Conservation (phyloP, 768 basidiomycete species). For the Lactifluus hygrophoroides region DNA sequence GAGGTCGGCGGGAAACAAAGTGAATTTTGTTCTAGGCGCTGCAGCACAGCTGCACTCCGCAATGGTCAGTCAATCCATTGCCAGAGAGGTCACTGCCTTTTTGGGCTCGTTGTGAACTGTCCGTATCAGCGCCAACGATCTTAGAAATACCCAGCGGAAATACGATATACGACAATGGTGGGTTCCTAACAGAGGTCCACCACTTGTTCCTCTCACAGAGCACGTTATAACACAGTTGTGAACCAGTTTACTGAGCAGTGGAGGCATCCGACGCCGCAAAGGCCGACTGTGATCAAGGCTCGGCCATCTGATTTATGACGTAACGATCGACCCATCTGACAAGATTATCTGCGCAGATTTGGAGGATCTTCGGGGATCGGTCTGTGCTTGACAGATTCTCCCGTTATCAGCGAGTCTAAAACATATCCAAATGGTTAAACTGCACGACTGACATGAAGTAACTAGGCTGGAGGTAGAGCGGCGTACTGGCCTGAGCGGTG, state of each 20-base stretch:
- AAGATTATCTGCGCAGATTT: constrained; percentile 15
- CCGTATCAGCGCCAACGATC: constrained; percentile 17
- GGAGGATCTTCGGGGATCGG: constrained; percentile 20
- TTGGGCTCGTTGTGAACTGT: background rate
- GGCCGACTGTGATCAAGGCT: constrained; percentile 18
- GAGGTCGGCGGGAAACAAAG: constrained; percentile 18
- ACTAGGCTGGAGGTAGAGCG: constrained; percentile 19
- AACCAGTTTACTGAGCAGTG: constrained; percentile 21
- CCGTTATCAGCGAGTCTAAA: constrained; percentile 20
- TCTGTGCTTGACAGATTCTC: constrained; percentile 17
- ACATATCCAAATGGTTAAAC: background rate
- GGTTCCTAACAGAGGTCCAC: background rate
- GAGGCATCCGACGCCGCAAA: constrained; percentile 18
- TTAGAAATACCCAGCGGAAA: constrained; percentile 9
- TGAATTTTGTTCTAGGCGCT: constrained; percentile 24
- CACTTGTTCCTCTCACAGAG: background rate
- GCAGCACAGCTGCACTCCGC: constrained; percentile 11
- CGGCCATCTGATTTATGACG: background rate
- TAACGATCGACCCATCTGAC: background rate
- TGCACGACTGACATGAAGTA: background rate
- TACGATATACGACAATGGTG: constrained; percentile 12
- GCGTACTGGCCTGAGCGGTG: background rate
- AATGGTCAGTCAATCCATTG: constrained; percentile 4
- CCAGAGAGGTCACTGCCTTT: background rate
- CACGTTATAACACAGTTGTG: constrained; percentile 11